Percentiles rank a stretch among this genome's conserved stretches.
Conservation (phyloP, 169 alveolate genomes). For the Plasmodium billcollinsi region DNA sequence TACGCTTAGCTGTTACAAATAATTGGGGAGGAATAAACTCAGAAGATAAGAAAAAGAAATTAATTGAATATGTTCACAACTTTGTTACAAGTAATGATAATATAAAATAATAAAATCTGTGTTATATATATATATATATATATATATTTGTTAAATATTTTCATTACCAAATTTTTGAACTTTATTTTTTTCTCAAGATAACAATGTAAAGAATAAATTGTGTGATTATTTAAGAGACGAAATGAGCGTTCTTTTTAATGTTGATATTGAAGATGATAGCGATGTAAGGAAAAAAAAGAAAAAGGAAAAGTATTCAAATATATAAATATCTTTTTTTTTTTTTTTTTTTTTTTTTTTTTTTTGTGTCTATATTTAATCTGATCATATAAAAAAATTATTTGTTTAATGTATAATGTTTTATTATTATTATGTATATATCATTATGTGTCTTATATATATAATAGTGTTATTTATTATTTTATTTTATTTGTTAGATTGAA, state of each 20-base stretch:
- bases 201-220: constrained; percentile 23
- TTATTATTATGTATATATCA: background rate
- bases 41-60: constrained; percentile 60
- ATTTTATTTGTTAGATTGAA: constrained; percentile 27
- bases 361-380: background rate
- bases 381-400: no score
- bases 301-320: background rate
- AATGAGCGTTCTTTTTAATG: constrained; percentile 53
- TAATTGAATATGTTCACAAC: constrained; percentile 62
- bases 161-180: background rate
- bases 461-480: background rate
- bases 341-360: background rate
- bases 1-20: constrained; percentile 59
- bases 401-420: no score
- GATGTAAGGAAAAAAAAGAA: constrained; percentile 34
- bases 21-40: constrained; percentile 71
- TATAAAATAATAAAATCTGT: background rate
- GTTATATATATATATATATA: background rate
- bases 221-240: constrained; percentile 65
- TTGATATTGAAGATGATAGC: constrained; percentile 69
- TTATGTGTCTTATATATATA: constrained; percentile 4
- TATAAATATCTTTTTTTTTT: background rate
- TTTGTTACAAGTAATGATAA: constrained; percentile 25
- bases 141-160: constrained; percentile 3
- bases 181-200: constrained; percentile 23